Evolutionary conservation across 352 stramenopile genomes (phyloP).

Genomic region (Globisporangium orthogonon): DNA sequence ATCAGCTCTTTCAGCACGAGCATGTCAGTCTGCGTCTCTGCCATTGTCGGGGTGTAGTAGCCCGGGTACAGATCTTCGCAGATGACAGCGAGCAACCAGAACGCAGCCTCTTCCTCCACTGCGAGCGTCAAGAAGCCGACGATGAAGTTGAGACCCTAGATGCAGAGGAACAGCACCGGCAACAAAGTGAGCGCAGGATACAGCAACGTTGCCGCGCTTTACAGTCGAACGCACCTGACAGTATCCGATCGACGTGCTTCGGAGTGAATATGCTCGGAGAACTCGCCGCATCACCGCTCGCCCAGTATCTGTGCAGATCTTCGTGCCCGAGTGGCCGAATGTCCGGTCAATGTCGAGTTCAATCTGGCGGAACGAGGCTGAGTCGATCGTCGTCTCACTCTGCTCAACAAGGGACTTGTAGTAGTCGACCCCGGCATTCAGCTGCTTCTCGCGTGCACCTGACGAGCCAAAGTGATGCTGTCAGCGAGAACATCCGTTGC

Average conservation of each 20-base stretch:
- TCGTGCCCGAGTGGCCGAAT: slow-evolving; percentile 69
- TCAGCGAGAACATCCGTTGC: neutral
- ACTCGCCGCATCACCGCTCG: slow-evolving; percentile 54
- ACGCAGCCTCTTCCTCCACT: slow-evolving; percentile 82
- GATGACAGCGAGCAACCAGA: slow-evolving; percentile 85
- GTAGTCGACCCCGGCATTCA: slow-evolving; percentile 36
- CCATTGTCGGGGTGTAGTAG: slow-evolving; percentile 88
- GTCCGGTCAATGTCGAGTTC: slow-evolving; percentile 85
- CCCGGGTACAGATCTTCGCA: slow-evolving; percentile 87
- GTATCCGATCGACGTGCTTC: slow-evolving; percentile 76
- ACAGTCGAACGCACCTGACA: slow-evolving; percentile 44
- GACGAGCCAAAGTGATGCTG: neutral
- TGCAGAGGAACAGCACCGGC: neutral
- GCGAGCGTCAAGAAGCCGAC: slow-evolving; percentile 79
- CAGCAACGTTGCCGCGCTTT: too few relatives aligned
- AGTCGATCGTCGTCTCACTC: slow-evolving; percentile 32
- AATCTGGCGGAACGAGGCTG: slow-evolving; percentile 69
- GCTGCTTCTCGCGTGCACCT: slow-evolving; percentile 47
- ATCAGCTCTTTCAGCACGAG: slow-evolving; percentile 86
- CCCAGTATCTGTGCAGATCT: slow-evolving; percentile 49
- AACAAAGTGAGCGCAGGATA: neutral
- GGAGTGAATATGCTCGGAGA: slow-evolving; percentile 73
- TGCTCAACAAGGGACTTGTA: slow-evolving; percentile 44
- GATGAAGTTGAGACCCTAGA: slow-evolving; percentile 81
- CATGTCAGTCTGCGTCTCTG: slow-evolving; percentile 88